A percentile compares a stretch with the other conserved stretches of the same genome.
These are phyloP conservation scores for Globisporangium emineosum DNA, from an alignment of 352 stramenopile genomes.

Conservation along the genomic window DNA sequence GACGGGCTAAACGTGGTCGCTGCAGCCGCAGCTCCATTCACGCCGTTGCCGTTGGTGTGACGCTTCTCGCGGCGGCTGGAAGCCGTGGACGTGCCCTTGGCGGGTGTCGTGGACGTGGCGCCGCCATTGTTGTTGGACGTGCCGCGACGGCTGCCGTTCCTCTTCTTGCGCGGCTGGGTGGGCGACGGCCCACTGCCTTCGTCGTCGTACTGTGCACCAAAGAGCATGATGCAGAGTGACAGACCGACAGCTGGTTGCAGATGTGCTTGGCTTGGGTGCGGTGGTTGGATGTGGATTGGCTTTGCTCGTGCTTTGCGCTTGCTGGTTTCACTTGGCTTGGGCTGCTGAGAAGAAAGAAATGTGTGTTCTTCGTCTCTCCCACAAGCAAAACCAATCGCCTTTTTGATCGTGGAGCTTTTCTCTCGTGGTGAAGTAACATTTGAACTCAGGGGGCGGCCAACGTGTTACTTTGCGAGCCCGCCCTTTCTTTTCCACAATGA, in stretches of 20 bases:
- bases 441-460: neutral
- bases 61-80: slow-evolving; percentile 6
- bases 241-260: neutral
- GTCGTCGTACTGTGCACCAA: slow-evolving; percentile 52
- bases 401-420: neutral
- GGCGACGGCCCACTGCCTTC: slow-evolving; percentile 30
- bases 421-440: neutral
- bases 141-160: slow-evolving; percentile 3
- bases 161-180: slow-evolving; percentile 36
- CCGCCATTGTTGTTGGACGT: neutral
- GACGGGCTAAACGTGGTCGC: slow-evolving; percentile 14
- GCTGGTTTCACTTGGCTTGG: neutral
- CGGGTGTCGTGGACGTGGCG: slow-evolving; percentile 3
- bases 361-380: slow-evolving; percentile 10
- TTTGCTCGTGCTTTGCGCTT: neutral
- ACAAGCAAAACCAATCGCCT: neutral
- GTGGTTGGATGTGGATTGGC: neutral
- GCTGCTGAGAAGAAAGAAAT: neutral
- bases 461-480: neutral
- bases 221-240: slow-evolving; percentile 32
- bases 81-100: slow-evolving; percentile 1
- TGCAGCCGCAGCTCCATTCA: neutral
- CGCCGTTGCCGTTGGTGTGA: neutral
- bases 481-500: neutral
- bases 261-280: neutral